These are phyloP conservation scores for Coprinopsis marcescibilis DNA, from an alignment of 768 basidiomycete species.

Conservation along the genomic window DNA sequence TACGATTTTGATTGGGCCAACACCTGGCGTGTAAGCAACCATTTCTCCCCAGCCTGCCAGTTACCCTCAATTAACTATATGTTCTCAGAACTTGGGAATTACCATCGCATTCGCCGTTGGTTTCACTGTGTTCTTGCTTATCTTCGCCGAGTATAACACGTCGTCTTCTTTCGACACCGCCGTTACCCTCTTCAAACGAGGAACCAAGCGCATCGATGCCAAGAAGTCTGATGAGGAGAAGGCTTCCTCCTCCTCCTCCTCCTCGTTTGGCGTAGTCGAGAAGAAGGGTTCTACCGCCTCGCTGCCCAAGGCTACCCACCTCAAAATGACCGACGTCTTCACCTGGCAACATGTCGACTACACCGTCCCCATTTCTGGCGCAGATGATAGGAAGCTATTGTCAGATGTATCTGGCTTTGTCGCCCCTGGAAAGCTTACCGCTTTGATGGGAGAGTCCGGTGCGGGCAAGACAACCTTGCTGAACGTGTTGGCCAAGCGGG, in stretches of 20 bases:
- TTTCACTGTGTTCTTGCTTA: constrained; percentile 49
- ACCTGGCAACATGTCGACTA: constrained; percentile 78
- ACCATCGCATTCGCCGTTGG: constrained; percentile 55
- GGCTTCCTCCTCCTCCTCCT: constrained; percentile 6
- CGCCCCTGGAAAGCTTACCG: constrained; percentile 75
- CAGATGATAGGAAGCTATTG: constrained; percentile 43
- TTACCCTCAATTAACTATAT: neutral
- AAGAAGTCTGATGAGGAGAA: constrained; percentile 20
- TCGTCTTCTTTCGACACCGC: constrained; percentile 27
- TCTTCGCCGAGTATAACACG: constrained; percentile 51
- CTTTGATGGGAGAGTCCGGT: constrained; percentile 63
- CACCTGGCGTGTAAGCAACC: constrained; percentile 34
- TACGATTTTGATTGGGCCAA: constrained; percentile 40
- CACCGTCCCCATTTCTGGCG: constrained; percentile 51
- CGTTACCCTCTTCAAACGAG: constrained; percentile 63
- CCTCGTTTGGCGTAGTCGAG: constrained; percentile 18
- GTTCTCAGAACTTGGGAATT: constrained; percentile 57
- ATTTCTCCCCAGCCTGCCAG: neutral
- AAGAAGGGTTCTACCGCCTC: constrained; percentile 21
- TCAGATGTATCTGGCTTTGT: constrained; percentile 77
- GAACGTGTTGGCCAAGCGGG: constrained; percentile 51
- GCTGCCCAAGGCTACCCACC: constrained; percentile 20
- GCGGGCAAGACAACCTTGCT: constrained; percentile 55
- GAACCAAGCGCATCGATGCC: constrained; percentile 24
- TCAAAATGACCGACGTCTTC: constrained; percentile 53